phyloP scores from a whole-genome alignment of 208 protist genomes.

The Wallacemonas sp. region DNA sequence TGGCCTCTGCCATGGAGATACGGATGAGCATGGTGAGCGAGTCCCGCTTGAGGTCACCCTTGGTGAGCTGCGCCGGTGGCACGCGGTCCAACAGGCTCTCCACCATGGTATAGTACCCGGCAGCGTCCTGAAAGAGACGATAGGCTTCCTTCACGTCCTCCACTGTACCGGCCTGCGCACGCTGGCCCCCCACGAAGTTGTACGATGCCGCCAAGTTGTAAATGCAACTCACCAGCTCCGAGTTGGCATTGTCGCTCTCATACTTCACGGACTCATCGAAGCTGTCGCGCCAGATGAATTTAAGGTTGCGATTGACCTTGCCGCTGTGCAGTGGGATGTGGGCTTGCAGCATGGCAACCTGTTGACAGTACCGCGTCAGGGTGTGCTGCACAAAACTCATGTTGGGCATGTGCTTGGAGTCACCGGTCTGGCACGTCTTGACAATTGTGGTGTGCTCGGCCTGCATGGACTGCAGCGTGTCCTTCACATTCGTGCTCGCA shows the following conservation, averaged over 20 bases:
- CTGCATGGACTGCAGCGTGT: conserved; percentile 65
- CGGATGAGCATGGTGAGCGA: conserved; percentile 54
- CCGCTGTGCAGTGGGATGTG: conserved; percentile 70
- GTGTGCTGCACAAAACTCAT: conserved; percentile 67
- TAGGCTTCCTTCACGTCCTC: conserved; percentile 71
- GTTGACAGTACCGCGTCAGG: conserved; percentile 66
- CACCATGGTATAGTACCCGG: conserved; percentile 81
- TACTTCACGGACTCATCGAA: conserved; percentile 68
- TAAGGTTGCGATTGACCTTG: conserved; percentile 50
- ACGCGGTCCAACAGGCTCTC: conserved; percentile 50
- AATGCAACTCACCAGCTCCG: conserved; percentile 76
- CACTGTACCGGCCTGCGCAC: conserved; percentile 36
- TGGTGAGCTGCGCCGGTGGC: conserved; percentile 54
- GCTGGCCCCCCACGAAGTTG: conserved; percentile 43
- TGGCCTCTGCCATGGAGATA: conserved; percentile 64
- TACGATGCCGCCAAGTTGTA: conserved; percentile 87
- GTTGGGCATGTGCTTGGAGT: conserved; percentile 52
- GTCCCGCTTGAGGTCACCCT: conserved; percentile 62
- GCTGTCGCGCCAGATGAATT: conserved; percentile 71
- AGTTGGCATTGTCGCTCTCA: conserved; percentile 61
- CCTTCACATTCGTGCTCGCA: conserved; percentile 49
- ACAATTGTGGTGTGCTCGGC: conserved; percentile 67
- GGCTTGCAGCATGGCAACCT: conserved; percentile 72
- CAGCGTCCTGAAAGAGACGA: conserved; percentile 74
- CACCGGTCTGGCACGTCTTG: conserved; percentile 46